Base-by-base conservation (phyloP, 805 yeast species). In the Zygotorulaspora florentina region DNA sequence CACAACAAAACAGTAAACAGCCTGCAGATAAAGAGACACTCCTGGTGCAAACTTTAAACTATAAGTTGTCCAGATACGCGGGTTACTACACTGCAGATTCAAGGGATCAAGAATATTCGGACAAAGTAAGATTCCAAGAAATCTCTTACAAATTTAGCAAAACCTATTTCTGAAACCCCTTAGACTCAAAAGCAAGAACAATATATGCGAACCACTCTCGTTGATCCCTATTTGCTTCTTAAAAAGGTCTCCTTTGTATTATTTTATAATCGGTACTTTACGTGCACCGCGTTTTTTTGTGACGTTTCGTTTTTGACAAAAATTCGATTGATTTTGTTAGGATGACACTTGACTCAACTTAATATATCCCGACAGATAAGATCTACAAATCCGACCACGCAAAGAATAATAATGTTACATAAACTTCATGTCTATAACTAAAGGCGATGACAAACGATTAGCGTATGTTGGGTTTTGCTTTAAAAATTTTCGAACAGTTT, bases 71-170 rank as follows among this genome's bases (percentile, higher is more conserved):
- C 18, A 50, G 61, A 23, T 59, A 59, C 42, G 47, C 55, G 18
- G 58, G 56, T n/a, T 52, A 51, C 37, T 52, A 49, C 33, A 38
- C 46, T 25, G 53, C 52, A 13, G 57, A 50, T 26, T 49, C 58
- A 9, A 50, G 47, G 8, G 56, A 56, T 25, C 58, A 59, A 41
- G 64, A 61, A 13, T 57, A 62, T 43, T 55, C 54, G 38, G 66
- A 64, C 43, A 63, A 64, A 43, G 58, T 63, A 13, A 52, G 68
- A 17, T 57, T 59, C 39, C 67, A 64, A 50, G 68, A 64, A 47
- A 62, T 64, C 23, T 54, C 61, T 10, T 63, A 61, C 50, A 58
- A 61, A 40, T 60, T 64, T 33, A 57, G 65, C 35, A 64, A 62
- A 39, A 62, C 67, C 3, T 58, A 62, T 39, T 53, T 57, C 44